Percentiles rank a stretch among this genome's conserved stretches.
Conservation (phyloP, 495 filamentous ascomycete species). For the Parachaetomium inaequale region DNA sequence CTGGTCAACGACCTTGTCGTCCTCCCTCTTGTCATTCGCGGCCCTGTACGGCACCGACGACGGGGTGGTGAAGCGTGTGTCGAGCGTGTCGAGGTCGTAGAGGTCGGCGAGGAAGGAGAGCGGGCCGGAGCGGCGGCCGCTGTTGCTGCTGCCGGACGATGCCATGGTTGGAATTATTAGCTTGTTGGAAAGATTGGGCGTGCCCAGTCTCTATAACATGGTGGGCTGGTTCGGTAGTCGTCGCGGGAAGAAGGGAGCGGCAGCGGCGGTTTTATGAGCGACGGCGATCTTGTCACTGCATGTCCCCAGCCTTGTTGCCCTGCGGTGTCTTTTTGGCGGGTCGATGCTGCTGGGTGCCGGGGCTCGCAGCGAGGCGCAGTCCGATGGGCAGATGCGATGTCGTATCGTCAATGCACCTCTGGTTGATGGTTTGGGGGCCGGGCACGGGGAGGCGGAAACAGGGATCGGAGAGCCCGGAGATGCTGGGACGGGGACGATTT, state of each 20-base stretch:
- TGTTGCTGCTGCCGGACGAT: neutral
- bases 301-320: neutral
- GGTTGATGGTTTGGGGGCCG: no score
- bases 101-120: slow-evolving; percentile 46
- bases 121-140: slow-evolving; percentile 12
- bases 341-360: no score
- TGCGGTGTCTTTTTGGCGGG: neutral
- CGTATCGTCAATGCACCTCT: no score
- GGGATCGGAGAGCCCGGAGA: no score
- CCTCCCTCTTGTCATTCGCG: slow-evolving; percentile 37
- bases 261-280: slow-evolving; percentile 1
- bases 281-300: neutral
- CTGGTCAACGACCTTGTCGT: slow-evolving; percentile 38
- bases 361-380: no score
- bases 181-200: neutral
- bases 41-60: slow-evolving; percentile 61
- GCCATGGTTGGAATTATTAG: slow-evolving; percentile 13
- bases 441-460: no score
- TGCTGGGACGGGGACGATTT: no score
- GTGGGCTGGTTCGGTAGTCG: neutral
- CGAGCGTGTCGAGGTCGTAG: slow-evolving; percentile 86
- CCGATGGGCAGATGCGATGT: no score
- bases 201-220: neutral
- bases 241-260: slow-evolving; percentile 8
- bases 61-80: slow-evolving; percentile 81